Evolutionary conservation across 2,329 filamentous ascomycete genomes (phyloP).

Genomic region (Ophiostoma triangulosporum): DNA sequence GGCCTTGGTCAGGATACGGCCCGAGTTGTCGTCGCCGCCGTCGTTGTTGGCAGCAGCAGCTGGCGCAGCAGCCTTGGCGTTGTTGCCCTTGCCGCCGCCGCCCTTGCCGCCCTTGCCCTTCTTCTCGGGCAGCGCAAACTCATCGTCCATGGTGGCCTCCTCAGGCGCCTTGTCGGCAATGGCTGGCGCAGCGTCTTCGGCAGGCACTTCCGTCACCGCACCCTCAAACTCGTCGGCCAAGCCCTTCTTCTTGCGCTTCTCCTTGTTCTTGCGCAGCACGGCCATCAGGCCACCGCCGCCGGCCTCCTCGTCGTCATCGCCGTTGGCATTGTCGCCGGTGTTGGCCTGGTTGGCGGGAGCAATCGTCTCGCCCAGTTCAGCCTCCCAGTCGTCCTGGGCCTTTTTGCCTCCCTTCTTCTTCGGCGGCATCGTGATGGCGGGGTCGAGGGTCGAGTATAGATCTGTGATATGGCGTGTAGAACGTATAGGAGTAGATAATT

Average conservation of each 20-base stretch:
- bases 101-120: slow-evolving; percentile 48
- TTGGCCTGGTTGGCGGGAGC: slow-evolving; percentile 44
- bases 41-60: slow-evolving; percentile 32
- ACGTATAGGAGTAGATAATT: not conserved
- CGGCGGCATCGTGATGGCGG: slow-evolving; percentile 57
- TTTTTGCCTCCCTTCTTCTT: slow-evolving; percentile 76
- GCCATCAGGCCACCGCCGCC: slow-evolving; percentile 61
- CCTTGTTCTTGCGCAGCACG: slow-evolving; percentile 67
- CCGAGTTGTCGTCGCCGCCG: slow-evolving; percentile 40
- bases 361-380: slow-evolving; percentile 70
- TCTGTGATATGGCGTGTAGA: too few relatives aligned
- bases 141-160: slow-evolving; percentile 73
- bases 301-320: slow-evolving; percentile 36
- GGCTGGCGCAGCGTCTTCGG: slow-evolving; percentile 28
- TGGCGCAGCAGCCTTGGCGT: slow-evolving; percentile 35
- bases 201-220: slow-evolving; percentile 24
- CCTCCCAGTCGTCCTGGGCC: slow-evolving; percentile 91
- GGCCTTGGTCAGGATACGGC: slow-evolving; percentile 81
- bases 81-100: slow-evolving; percentile 23
- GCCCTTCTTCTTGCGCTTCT: slow-evolving; percentile 85
- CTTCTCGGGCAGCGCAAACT: slow-evolving; percentile 74
- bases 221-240: slow-evolving; percentile 56
- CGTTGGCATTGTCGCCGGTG: slow-evolving; percentile 31
- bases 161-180: slow-evolving; percentile 57
- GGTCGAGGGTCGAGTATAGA: too few relatives aligned